These are phyloP conservation scores for Microcyclospora pomicola DNA, from an alignment of 2,329 filamentous ascomycete genomes.

Conservation along the genomic window DNA sequence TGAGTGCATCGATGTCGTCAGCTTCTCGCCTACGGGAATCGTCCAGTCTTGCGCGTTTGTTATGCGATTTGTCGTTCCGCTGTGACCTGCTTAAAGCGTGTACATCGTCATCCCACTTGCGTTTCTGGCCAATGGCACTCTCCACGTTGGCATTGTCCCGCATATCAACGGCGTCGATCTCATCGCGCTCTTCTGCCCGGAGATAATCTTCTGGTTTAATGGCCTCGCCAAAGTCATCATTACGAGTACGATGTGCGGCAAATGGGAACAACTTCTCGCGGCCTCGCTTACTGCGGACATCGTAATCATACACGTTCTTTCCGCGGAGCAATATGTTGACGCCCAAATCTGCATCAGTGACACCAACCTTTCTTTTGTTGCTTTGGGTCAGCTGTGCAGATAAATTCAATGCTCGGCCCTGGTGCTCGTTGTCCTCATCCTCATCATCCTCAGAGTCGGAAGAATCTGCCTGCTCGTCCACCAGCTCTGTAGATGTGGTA, in stretches of 20 bases:
- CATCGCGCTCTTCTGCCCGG: constrained; percentile 79
- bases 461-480: constrained; percentile 71
- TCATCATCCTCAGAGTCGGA: constrained; percentile 79
- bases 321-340: constrained; percentile 73
- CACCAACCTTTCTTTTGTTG: constrained; percentile 58
- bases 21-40: constrained; percentile 13
- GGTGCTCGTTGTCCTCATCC: constrained; percentile 78
- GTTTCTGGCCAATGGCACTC: constrained; percentile 64
- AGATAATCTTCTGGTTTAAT: constrained; percentile 91
- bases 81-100: constrained; percentile 8
- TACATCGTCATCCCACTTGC: constrained; percentile 73
- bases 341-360: constrained; percentile 75
- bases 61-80: constrained; percentile 1
- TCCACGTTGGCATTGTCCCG: constrained; percentile 36
- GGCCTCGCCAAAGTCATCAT: constrained; percentile 85
- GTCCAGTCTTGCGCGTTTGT: constrained; percentile 49
- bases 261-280: constrained; percentile 87
- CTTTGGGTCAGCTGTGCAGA: constrained; percentile 74
- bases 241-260: constrained; percentile 61
- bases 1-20: constrained; percentile 24
- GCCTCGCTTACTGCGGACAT: constrained; percentile 80
- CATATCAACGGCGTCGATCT: constrained; percentile 52
- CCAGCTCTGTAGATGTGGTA: constrained; percentile 43
- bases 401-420: constrained; percentile 81
- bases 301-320: constrained; percentile 85